Conservation (phyloP, 2,329 filamentous ascomycete species). For the Blastomyces percursus region DNA sequence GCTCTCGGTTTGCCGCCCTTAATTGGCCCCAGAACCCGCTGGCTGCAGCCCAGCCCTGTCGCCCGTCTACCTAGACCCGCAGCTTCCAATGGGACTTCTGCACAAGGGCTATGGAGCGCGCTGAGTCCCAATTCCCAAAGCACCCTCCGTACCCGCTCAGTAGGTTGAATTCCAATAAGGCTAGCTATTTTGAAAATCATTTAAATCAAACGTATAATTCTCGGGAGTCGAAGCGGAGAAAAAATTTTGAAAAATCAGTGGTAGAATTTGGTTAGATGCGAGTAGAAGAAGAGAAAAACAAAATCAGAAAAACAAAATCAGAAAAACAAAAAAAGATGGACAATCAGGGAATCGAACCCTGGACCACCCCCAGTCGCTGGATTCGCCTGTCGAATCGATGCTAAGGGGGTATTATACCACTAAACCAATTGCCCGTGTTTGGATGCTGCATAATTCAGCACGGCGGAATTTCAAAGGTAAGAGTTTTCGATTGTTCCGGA, state of each 20-base stretch:
- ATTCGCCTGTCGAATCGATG: neutral
- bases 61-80: too few relatives aligned
- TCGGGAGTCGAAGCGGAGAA: too few relatives aligned
- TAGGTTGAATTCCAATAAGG: too few relatives aligned
- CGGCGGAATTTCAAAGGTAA: neutral
- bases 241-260: too few relatives aligned
- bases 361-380: neutral
- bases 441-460: neutral
- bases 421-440: constrained; percentile 5
- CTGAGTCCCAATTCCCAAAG: too few relatives aligned
- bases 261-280: too few relatives aligned
- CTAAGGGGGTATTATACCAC: constrained; percentile 8
- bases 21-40: neutral
- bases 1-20: neutral
- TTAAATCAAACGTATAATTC: too few relatives aligned
- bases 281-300: neutral
- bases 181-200: too few relatives aligned
- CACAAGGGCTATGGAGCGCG: too few relatives aligned
- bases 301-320: neutral
- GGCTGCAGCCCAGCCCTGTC: neutral
- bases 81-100: too few relatives aligned
- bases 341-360: constrained; percentile 5
- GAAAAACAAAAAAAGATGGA: neutral
- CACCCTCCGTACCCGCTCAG: too few relatives aligned
- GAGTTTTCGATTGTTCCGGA: neutral